Evolutionary conservation across 1,284 basidiomycete genomes (phyloP), one percentile per base, ranked within the genome.

Genomic region (Ustilago hordei): DNA sequence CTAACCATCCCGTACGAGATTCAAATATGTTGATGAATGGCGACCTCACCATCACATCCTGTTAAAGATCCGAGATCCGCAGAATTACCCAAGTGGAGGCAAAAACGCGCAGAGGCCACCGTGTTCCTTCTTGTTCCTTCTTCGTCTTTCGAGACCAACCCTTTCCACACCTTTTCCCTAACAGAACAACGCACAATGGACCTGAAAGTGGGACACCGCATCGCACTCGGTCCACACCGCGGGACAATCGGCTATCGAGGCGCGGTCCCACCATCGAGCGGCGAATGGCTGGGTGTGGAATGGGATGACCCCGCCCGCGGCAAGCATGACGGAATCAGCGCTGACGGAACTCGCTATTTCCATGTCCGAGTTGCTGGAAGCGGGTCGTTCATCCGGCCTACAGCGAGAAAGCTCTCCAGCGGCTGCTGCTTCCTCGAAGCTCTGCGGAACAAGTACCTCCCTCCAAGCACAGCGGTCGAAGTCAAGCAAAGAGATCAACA

Each of bases 251-350:
- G 88, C 86, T 95, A 90, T 82, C 86, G 89, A 7, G 94, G 94
- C 3, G 77, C 86, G 1, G 91, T 96, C 15, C 87, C 90, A 15
- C 89, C 90, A 19, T 91, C 92, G 0, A 84, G 87, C 8, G 93
- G 92, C 11, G 79, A 87, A 15, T 99, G 96, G 95, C 89, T 95
- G 5, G 96, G 96, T 13, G 90, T 98, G 58, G 95, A 98, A 87
- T 99, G 95, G 93, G 96, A 99, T 82, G 91, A 95, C 82, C 89
- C 91, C 6, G 69, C 85, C 1, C 89, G 93, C 60, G 95, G 95
- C 32, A 96, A 93, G 86, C 95, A 98, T 85, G 90, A 92, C 78
- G 96, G 96, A 12, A 86, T 88, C 64, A 61, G 58, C 41, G 93
- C 93, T 85, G 91, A 93, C 75, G 93, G 91, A 39, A 90, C 88